Evolutionary conservation across 2,329 filamentous ascomycete species (phyloP), one percentile per base, ranked within the genome.

Genomic region (Aspergillus tanneri): DNA sequence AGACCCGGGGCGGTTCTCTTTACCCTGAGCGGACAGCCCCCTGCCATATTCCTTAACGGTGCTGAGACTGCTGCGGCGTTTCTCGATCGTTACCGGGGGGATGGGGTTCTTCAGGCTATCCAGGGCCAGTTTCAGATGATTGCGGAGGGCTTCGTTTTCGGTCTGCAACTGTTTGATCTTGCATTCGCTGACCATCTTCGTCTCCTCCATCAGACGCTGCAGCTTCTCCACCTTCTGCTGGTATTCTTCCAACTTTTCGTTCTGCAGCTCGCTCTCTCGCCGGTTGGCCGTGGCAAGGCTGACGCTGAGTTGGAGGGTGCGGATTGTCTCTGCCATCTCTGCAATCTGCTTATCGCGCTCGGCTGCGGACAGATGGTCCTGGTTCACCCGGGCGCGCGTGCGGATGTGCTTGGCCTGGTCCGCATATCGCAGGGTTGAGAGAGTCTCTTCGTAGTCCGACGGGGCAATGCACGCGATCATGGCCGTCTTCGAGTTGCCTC

Each of bases 401-500:
- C 91, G 90, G 73, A 99, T 99, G 47, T 88, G 87, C 77, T 99
- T 99, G 52, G 93, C 93, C 72, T 97, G 92, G 69, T 99, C 92
- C 16, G 93, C 93, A 69, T 99, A 99, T 28, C 93, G 89, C 10
- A 99, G 82, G 1, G 93, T 99, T 2, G 90, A 96, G 1, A 99
- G 80, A 0, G 93, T 99, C 69, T 99, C 93, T 48, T 99, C 93
- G 66, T 99, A 97, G 72, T 99, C 93, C 0, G 88, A 86, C 0
- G 93, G 93, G 4, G 90, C 86, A 59, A 99, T 96, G 68, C 93
- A 97, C 7, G 93, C 93, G 62, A 99, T 96, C 93, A 99, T 99
- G 53, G 93, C 93, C 8, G 93, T 99, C 72, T 97, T 99, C 64
- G 86, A 92, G 78, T 99, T 99, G 46, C 93, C 93, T 10, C 93